phyloP scores from a whole-genome alignment of 306 rosid species.

The Cucurbita argyrosperma region DNA sequence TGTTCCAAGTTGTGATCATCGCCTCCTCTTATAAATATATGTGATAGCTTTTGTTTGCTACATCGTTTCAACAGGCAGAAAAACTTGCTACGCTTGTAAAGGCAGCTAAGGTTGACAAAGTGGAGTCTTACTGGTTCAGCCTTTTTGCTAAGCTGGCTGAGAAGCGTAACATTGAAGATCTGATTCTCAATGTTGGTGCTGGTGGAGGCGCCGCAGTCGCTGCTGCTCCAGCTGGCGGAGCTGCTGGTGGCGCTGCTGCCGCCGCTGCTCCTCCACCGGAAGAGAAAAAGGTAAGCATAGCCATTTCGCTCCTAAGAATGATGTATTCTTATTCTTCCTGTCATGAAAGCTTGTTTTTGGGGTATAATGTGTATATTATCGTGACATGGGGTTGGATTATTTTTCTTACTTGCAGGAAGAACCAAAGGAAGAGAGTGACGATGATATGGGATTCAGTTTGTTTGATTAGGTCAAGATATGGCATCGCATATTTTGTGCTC shows the following conservation, averaged over 20 bases:
- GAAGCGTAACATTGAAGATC: constrained; percentile 47
- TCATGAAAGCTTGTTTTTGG: neutral
- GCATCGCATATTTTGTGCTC: neutral
- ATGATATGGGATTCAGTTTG: constrained; percentile 51
- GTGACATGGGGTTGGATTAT: neutral
- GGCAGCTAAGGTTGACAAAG: constrained; percentile 25
- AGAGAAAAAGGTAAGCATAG: constrained; percentile 53
- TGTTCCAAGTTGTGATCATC: neutral
- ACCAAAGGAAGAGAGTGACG: constrained; percentile 50
- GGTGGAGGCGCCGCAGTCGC: constrained; percentile 50
- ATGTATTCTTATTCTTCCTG: too few relatives aligned
- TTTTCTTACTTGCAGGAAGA: constrained; percentile 26
- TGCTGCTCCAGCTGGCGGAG: constrained; percentile 29
- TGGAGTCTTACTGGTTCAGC: constrained; percentile 55
- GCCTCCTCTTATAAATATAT: too few relatives aligned
- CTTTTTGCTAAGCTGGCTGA: constrained; percentile 70
- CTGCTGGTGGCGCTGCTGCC: constrained; percentile 22
- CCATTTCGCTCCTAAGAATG: neutral
- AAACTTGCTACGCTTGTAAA: constrained; percentile 48
- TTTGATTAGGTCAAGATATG: constrained; percentile 22
- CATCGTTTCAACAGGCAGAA: constrained; percentile 33
- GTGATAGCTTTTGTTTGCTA: neutral
- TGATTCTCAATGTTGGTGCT: constrained; percentile 47
- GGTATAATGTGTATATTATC: neutral
- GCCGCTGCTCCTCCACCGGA: constrained; percentile 46